Percentiles rank a stretch among this genome's conserved stretches.
Conservation (phyloP, 495 filamentous ascomycete genomes). For the Hyphodiscus hymeniophilus region DNA sequence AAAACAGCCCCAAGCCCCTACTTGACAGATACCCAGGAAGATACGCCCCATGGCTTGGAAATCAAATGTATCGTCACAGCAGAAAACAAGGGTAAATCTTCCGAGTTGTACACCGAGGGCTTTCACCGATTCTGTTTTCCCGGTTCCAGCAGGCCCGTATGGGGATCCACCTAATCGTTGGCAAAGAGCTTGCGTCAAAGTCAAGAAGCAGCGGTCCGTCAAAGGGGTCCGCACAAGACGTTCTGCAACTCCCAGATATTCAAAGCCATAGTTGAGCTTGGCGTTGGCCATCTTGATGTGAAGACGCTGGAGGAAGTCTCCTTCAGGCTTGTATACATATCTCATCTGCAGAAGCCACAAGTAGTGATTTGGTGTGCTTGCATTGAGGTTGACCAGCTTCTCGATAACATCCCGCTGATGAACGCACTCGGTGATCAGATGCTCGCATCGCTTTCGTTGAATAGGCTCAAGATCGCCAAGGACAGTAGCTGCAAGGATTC, state of each 20-base stretch:
- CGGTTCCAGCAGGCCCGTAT: slow-evolving; percentile 96
- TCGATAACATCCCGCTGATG: slow-evolving; percentile 90
- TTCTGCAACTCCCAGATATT: slow-evolving; percentile 94
- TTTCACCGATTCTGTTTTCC: slow-evolving; percentile 98
- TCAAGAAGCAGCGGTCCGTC: slow-evolving; percentile 96
- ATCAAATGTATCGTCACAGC: slow-evolving; percentile 98
- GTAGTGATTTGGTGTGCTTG: slow-evolving; percentile 73
- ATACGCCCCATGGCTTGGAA: slow-evolving; percentile 99
- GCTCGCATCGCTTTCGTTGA: slow-evolving; percentile 90
- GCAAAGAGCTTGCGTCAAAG: slow-evolving; percentile 88
- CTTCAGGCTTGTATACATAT: slow-evolving; percentile 78
- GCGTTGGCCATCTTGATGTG: slow-evolving; percentile 96
- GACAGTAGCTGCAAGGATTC: slow-evolving; percentile 79
- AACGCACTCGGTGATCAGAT: slow-evolving; percentile 97
- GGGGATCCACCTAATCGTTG: slow-evolving; percentile 94
- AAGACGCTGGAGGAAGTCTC: slow-evolving; percentile 72
- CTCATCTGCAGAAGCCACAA: slow-evolving; percentile 97
- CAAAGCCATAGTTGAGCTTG: slow-evolving; percentile 89
- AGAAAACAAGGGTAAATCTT: slow-evolving; percentile 96
- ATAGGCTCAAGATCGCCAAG: slow-evolving; percentile 82
- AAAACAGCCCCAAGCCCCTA: slow-evolving; percentile 98
- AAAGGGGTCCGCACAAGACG: slow-evolving; percentile 92
- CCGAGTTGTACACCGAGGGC: slow-evolving; percentile 93
- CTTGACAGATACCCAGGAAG: slow-evolving; percentile 98
- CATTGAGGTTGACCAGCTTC: slow-evolving; percentile 67